Evolutionary conservation across 768 basidiomycete genomes (phyloP), one percentile per base, ranked within the genome.

Genomic region (Lentinula detonsa): DNA sequence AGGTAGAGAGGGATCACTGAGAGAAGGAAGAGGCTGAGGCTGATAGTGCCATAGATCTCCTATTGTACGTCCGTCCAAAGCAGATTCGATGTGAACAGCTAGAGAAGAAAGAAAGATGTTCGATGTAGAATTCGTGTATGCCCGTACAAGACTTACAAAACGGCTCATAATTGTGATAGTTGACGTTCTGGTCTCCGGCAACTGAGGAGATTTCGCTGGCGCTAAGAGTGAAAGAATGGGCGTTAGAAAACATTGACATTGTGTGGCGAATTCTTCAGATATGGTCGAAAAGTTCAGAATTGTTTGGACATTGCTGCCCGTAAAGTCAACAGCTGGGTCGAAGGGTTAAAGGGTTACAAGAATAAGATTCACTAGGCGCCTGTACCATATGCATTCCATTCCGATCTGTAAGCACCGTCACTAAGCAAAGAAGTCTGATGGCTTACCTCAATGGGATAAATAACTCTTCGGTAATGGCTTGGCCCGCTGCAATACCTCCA

Each of bases 21-120:
- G 57, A 37, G 57, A 50, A 49, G 57, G 57, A 50, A 59, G 57
- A 31, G 48, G 57, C 2, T 59, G 57, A 21, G 57, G 57, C 7
- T 46, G 35, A 49, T 59, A 59, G 46, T 33, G 57, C 43, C 23
- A 59, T 5, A 28, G 57, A 48, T 15, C 11, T 11, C 57, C 57
- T 21, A 59, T 28, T 59, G 43, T 10, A n/a, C 57, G 57, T 13
- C 21, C 46, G 33, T 59, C 57, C 8, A 50, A 21, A 18, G 48
- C 48, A 23, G 57, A 59, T 49, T 59, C 45, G 18, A 59, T 50
- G 37, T 33, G 48, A 23, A 59, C 23, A 33, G 45, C 57, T 59
- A 28, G 15, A 39, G 37, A 39, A 8, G 7, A 50, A 9, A 57
- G 6, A 11, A 3, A 48, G 33, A 48, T 59, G 21, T 5, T 43